Evolutionary conservation across 2,329 filamentous ascomycete species (phyloP), one percentile per base, ranked within the genome.

Genomic region (Neoarthrinium moseri): DNA sequence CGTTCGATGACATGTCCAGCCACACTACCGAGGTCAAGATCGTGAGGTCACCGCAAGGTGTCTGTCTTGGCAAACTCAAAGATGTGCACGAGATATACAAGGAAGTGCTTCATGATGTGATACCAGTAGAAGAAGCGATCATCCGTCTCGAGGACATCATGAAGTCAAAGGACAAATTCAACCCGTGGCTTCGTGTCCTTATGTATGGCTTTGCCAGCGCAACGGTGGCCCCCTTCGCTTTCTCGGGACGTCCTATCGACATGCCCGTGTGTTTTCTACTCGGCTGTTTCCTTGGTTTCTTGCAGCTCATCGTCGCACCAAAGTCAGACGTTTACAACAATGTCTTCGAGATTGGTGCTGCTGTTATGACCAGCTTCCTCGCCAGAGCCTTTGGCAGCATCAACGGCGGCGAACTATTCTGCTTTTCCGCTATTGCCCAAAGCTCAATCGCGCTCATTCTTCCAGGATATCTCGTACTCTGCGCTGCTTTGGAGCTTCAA

Each of bases 201-300:
- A 69, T 90, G 24, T 91, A 89, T 54, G 90, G 90, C 0, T 67
- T 91, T 5, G 89, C 89, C 2, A 89, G 87, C 11, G 85, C 83
- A 0, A 80, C 75, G 6, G 89, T 94, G 1, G 89, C 86, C 0
- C 88, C 88, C 0, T 94, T 94, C 57, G 88, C 87, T 4, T 95
- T 94, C 59, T 73, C 83, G 46, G 87, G 86, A 3, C 80, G 88
- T 4, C 80, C 84, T 32, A 86, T 92, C 56, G 90, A 95, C 61
- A 70, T 94, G 48, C 88, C 88, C 0, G 77, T 91, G 22, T 83
- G 84, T 17, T 94, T 94, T 61, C 46, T 89, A 1, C 75, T 95
- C 1, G 89, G 90, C 2, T 84, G 81, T 57, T 70, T 91, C 15
- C 75, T 95, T 0, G 89, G 89, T 1, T 67, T 84, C 44, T 70